Percentiles rank a stretch among this genome's conserved stretches.
These are phyloP conservation scores for Medicago truncatula DNA, from an alignment of 306 rosid genomes.

Conservation along the genomic window MtrunA17r5.0-ANR NC_053045.1:29083501-29084000, in stretches of 20 bases:
- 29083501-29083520: constrained; percentile 43
- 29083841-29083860: constrained; percentile 70
- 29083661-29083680: constrained; percentile 61
- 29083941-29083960: constrained; percentile 67
- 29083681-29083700: constrained; percentile 65
- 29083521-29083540: constrained; percentile 38
- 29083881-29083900: constrained; percentile 85
- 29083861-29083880: constrained; percentile 81
- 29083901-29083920: constrained; percentile 82
- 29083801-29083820: constrained; percentile 76
- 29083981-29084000: background rate
- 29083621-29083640: constrained; percentile 58
- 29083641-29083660: constrained; percentile 62
- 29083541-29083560: background rate
- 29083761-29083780: constrained; percentile 74
- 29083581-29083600: constrained; percentile 32
- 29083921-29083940: constrained; percentile 89
- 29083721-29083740: constrained; percentile 65
- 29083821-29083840: constrained; percentile 70
- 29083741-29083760: constrained; percentile 62
- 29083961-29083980: constrained; percentile 67
- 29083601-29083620: constrained; percentile 41
- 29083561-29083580: constrained; percentile 18
- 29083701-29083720: constrained; percentile 71
- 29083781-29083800: constrained; percentile 80